These are phyloP conservation scores for Xerocomus minutiporus DNA, from an alignment of 1,284 basidiomycete species.

Conservation along the genomic window DNA sequence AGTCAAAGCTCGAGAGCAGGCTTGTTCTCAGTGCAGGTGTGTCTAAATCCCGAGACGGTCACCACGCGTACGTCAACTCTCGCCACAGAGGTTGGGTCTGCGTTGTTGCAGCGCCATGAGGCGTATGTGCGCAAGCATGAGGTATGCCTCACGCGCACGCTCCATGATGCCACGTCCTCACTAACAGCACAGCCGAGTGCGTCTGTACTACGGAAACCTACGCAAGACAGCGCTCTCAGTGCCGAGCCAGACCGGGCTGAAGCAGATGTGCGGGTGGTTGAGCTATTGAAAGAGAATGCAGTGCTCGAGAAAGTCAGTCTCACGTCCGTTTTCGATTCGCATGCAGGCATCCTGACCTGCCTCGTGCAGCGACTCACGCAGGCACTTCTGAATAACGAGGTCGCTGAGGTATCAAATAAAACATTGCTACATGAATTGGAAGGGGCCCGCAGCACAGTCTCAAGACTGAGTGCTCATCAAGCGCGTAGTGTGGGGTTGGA, in stretches of 20 bases:
- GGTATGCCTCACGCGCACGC: constrained; percentile 37
- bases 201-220: constrained; percentile 11
- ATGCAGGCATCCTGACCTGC: constrained; percentile 7
- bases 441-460: constrained; percentile 65
- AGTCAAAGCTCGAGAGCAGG: constrained; percentile 67
- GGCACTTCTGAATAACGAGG: constrained; percentile 77
- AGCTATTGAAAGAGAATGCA: constrained; percentile 55
- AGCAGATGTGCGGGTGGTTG: constrained; percentile 37
- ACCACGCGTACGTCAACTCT: constrained; percentile 4
- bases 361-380: constrained; percentile 67
- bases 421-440: constrained; percentile 72
- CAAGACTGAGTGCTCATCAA: constrained; percentile 65
- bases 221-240: constrained; percentile 10
- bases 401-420: constrained; percentile 76
- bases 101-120: constrained; percentile 82
- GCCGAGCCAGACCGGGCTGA: constrained; percentile 17
- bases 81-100: constrained; percentile 81
- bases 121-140: constrained; percentile 74
- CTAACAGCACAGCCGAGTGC: constrained; percentile 15
- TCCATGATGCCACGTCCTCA: constrained; percentile 11
- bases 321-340: neutral
- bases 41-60: constrained; percentile 25
- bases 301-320: constrained; percentile 60
- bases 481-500: constrained; percentile 71
- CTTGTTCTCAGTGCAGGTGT: constrained; percentile 80